These are phyloP conservation scores for Nepenthes gracilis DNA, from an alignment of 148 eudicot genomes.

Conservation along the genomic window DNA sequence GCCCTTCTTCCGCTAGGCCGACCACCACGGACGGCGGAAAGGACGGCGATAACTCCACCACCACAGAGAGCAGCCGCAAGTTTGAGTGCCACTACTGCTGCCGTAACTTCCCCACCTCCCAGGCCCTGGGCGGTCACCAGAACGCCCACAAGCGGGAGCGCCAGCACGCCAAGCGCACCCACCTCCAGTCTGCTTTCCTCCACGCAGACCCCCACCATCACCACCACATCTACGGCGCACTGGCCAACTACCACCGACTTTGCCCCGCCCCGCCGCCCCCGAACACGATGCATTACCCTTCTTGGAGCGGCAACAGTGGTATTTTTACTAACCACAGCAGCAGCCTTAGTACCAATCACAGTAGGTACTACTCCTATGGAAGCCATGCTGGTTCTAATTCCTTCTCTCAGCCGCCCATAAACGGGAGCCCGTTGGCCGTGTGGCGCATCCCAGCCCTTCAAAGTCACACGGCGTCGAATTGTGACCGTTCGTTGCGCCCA, in stretches of 20 bases:
- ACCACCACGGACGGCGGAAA: background rate
- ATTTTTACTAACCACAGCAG: background rate
- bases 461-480: slow-evolving; percentile 9
- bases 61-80: slow-evolving; percentile 28
- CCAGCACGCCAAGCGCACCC: slow-evolving; percentile 75
- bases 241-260: slow-evolving; percentile 28
- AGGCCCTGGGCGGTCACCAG: slow-evolving; percentile 97
- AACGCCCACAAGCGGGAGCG: slow-evolving; percentile 95
- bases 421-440: slow-evolving; percentile 55
- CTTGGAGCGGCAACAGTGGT: background rate
- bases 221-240: slow-evolving; percentile 12
- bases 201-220: slow-evolving; percentile 14
- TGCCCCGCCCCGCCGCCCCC: slow-evolving; percentile 16
- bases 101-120: slow-evolving; percentile 88
- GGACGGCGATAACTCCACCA: slow-evolving; percentile 5
- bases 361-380: slow-evolving; percentile 12
- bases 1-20: background rate
- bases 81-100: slow-evolving; percentile 94
- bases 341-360: background rate
- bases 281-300: slow-evolving; percentile 4
- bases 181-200: slow-evolving; percentile 48
- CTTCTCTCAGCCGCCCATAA: slow-evolving; percentile 26
- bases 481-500: slow-evolving; percentile 24
- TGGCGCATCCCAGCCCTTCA: slow-evolving; percentile 55
- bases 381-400: background rate